Evolutionary conservation across 1,284 basidiomycete species (phyloP).

Genomic region (Chalciporus sp.): DNA sequence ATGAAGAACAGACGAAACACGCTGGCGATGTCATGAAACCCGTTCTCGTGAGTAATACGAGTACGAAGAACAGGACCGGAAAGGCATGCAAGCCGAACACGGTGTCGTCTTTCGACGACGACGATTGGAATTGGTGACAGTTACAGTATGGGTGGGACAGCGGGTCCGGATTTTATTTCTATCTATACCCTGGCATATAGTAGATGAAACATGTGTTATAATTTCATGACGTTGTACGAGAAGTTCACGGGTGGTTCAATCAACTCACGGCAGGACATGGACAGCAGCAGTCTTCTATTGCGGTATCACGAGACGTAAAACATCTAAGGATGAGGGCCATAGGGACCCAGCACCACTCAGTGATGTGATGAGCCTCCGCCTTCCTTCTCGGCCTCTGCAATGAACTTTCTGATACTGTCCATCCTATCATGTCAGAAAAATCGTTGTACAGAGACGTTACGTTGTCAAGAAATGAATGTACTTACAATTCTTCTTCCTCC

Average conservation of each 20-base stretch:
- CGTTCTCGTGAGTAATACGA: background rate
- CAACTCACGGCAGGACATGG: background rate
- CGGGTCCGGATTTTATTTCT: background rate
- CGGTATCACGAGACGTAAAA: background rate
- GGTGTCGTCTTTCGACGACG: slow-evolving; percentile 43
- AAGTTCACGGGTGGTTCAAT: background rate
- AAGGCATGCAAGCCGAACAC: slow-evolving; percentile 7
- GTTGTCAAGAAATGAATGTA: slow-evolving; percentile 24
- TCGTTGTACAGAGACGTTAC: slow-evolving; percentile 32
- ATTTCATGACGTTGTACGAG: background rate
- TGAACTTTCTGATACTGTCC: slow-evolving; percentile 73
- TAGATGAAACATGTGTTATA: background rate
- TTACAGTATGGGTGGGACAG: background rate
- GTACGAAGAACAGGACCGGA: background rate
- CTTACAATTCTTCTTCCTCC: slow-evolving; percentile 75
- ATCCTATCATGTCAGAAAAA: slow-evolving; percentile 45
- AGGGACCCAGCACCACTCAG: slow-evolving; percentile 12
- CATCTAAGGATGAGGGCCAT: background rate
- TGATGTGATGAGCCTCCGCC: slow-evolving; percentile 39
- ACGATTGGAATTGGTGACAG: slow-evolving; percentile 71
- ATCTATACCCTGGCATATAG: background rate
- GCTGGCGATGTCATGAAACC: slow-evolving; percentile 24
- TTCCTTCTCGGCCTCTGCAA: slow-evolving; percentile 79
- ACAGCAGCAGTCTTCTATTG: background rate
- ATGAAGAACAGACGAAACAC: slow-evolving; percentile 15